A percentile compares a stretch with the other conserved stretches of the same genome.
Evolutionary conservation across 352 stramenopile species (phyloP).

Genomic region (Hyaloperonospora arabidopsidis): DNA sequence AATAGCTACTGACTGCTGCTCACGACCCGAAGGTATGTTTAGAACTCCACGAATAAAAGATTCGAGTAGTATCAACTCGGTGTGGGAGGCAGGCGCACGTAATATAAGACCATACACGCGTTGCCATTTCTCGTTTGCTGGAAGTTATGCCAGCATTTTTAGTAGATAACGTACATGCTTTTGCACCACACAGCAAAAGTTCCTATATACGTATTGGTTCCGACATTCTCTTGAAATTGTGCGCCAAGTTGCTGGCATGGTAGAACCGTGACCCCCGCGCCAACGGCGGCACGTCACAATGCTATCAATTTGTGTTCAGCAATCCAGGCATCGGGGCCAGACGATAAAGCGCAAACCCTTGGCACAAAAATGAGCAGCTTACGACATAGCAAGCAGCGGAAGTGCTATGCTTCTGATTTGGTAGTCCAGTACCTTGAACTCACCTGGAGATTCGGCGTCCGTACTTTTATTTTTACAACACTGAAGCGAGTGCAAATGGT

Average conservation of each 20-base stretch:
- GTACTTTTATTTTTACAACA: constrained; percentile 37
- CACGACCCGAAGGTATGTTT: constrained; percentile 20
- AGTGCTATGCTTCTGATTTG: constrained; percentile 46
- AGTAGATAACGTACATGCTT: constrained; percentile 54
- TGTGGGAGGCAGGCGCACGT: background rate
- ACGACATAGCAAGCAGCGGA: constrained; percentile 31
- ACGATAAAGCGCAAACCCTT: constrained; percentile 39
- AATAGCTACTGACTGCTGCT: constrained; percentile 30
- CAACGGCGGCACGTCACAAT: constrained; percentile 41
- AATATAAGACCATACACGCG: constrained; percentile 50
- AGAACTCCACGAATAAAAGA: constrained; percentile 25
- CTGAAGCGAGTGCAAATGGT: constrained; percentile 54
- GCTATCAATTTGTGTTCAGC: constrained; percentile 31
- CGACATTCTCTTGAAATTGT: constrained; percentile 34
- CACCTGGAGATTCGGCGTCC: constrained; percentile 29
- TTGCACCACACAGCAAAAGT: constrained; percentile 66
- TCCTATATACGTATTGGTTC: constrained; percentile 53
- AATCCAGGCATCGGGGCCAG: constrained; percentile 46
- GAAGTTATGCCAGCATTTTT: constrained; percentile 28
- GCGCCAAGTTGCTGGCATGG: constrained; percentile 29
- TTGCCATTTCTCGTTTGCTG: constrained; percentile 27
- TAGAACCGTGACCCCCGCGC: constrained; percentile 37
- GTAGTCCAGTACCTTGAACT: constrained; percentile 53
- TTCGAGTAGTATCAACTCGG: background rate
- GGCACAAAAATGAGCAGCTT: constrained; percentile 20